These are phyloP conservation scores for Blepharisma japonicum DNA, from an alignment of 73 alveolate species.

Conservation along the genomic window DNA sequence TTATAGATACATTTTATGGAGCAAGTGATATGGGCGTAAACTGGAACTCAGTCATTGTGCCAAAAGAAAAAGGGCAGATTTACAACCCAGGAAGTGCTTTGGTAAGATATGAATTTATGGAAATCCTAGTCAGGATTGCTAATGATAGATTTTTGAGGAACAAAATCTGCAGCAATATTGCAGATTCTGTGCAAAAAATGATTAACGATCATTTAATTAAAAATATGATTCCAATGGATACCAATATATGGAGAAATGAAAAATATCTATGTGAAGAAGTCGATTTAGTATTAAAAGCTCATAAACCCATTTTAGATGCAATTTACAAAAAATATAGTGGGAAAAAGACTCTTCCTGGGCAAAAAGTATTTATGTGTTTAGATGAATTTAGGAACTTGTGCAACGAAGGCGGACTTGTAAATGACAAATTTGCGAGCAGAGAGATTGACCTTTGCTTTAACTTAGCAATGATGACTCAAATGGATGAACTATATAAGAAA, in stretches of 20 bases:
- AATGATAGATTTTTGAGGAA: constrained; percentile 41
- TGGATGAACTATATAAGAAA: constrained; percentile 63
- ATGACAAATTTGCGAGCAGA: constrained; percentile 66
- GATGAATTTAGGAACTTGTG: constrained; percentile 53
- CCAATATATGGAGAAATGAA: no score
- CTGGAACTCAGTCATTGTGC: constrained; percentile 2
- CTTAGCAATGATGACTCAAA: constrained; percentile 77
- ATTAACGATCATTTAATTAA: background rate
- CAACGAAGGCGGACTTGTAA: constrained; percentile 56
- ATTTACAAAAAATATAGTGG: constrained; percentile 48
- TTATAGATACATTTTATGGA: background rate
- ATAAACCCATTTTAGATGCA: constrained; percentile 29
- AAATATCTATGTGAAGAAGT: constrained; percentile 10
- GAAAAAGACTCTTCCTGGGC: constrained; percentile 52
- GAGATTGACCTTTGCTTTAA: constrained; percentile 68
- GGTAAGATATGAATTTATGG: constrained; percentile 52
- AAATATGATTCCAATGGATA: no score
- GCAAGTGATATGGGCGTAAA: constrained; percentile 5
- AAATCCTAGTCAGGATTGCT: constrained; percentile 50
- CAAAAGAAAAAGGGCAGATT: constrained; percentile 40
- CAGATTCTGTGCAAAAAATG: background rate
- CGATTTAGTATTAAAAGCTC: constrained; percentile 34
- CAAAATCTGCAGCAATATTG: background rate
- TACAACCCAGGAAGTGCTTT: constrained; percentile 58
- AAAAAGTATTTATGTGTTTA: constrained; percentile 50